Percentiles rank a stretch among this genome's conserved stretches.
Evolutionary conservation across 2,329 filamentous ascomycete species (phyloP).

Genomic region (Colletotrichum lini): DNA sequence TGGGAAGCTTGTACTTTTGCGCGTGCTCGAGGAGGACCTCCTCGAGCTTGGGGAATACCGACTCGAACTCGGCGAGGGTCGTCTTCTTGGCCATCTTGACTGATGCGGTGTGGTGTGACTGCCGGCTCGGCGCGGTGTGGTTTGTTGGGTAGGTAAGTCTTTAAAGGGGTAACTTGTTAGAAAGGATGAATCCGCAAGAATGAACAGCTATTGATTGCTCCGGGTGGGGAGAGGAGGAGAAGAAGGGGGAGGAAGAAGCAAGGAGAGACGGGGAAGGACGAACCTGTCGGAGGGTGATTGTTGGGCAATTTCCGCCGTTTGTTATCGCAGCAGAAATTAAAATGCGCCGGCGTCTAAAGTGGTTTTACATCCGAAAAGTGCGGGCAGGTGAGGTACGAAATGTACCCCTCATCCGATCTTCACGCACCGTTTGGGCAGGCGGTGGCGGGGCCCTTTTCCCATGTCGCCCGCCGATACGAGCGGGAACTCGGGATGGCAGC

Average conservation of each 20-base stretch:
- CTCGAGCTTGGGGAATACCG: constrained; percentile 88
- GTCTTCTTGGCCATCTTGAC: constrained; percentile 76
- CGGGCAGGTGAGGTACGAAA: constrained; percentile 4
- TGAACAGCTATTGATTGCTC: not conserved
- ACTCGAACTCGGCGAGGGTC: constrained; percentile 89
- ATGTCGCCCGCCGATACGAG: constrained; percentile 3
- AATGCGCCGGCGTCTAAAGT: constrained; percentile 22
- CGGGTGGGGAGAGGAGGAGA: no score
- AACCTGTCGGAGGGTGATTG: not conserved
- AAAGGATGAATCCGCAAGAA: not conserved
- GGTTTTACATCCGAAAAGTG: constrained; percentile 23
- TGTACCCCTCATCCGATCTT: constrained; percentile 41
- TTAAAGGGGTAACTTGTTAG: constrained; percentile 5
- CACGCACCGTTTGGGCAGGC: constrained; percentile 24
- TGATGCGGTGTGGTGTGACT: constrained; percentile 32
- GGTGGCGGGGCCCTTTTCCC: constrained; percentile 14
- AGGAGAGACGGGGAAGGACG: constrained; percentile 2
- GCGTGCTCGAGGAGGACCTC: constrained; percentile 85
- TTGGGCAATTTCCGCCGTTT: not conserved
- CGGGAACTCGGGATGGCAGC: constrained; percentile 27
- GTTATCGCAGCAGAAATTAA: constrained; percentile 16
- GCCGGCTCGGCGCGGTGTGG: constrained; percentile 7
- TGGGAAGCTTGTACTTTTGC: constrained; percentile 85
- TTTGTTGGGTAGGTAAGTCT: not conserved
- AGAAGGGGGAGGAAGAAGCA: not conserved